Evolutionary conservation across 2,329 filamentous ascomycete species (phyloP).

Genomic region (Penicillium sp.): DNA sequence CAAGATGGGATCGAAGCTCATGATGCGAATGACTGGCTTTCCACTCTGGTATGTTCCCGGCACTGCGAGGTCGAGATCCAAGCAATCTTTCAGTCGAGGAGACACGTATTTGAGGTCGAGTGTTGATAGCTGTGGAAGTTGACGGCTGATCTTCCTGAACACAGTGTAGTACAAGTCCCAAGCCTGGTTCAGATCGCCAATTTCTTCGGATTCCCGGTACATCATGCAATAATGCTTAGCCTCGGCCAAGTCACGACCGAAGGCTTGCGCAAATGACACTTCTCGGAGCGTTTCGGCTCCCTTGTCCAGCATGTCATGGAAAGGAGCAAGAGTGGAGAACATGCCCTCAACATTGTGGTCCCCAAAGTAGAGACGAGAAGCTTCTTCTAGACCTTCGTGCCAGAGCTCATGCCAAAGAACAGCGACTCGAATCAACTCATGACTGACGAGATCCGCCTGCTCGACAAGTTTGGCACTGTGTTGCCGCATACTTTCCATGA

Average conservation of each 20-base stretch:
- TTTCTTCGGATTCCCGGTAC: slow-evolving; percentile 83
- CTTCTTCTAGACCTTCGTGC: slow-evolving; percentile 97
- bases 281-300: slow-evolving; percentile 93
- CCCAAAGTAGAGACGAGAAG: slow-evolving; percentile 93
- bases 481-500: slow-evolving; percentile 97
- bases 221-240: slow-evolving; percentile 95
- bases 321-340: slow-evolving; percentile 84
- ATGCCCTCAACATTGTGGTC: slow-evolving; percentile 98
- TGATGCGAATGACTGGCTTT: slow-evolving; percentile 78
- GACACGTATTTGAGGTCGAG: slow-evolving; percentile 97
- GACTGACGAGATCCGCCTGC: slow-evolving; percentile 91
- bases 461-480: slow-evolving; percentile 92
- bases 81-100: slow-evolving; percentile 82
- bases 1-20: slow-evolving; percentile 86
- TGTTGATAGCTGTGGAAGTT: slow-evolving; percentile 87
- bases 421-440: slow-evolving; percentile 94
- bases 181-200: slow-evolving; percentile 93
- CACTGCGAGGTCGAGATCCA: slow-evolving; percentile 88
- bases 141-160: slow-evolving; percentile 91
- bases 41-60: slow-evolving; percentile 89
- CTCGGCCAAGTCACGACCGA: slow-evolving; percentile 91
- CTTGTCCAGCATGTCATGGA: slow-evolving; percentile 87
- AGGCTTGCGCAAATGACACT: slow-evolving; percentile 96
- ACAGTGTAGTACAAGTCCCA: slow-evolving; percentile 99
- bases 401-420: slow-evolving; percentile 98